These are phyloP conservation scores for Diaporthe sp. DNA, from an alignment of 2,329 filamentous ascomycete species.

Conservation along the genomic window DNA sequence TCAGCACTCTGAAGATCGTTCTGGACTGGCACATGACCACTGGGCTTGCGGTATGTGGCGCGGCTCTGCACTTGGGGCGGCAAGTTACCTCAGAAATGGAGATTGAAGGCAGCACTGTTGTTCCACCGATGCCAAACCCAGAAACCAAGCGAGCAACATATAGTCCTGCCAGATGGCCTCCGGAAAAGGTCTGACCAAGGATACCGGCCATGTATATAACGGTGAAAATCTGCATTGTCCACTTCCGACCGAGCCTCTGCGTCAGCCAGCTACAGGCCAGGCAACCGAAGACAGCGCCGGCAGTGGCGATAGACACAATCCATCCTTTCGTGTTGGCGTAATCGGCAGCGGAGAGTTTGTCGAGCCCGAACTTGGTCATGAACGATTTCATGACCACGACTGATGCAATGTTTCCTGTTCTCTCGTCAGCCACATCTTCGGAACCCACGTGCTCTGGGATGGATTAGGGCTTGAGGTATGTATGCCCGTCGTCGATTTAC, in stretches of 20 bases:
- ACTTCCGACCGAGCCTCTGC: slow-evolving; percentile 1
- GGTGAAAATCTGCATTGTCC: slow-evolving; percentile 7
- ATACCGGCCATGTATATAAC: slow-evolving; percentile 2
- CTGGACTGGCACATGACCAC: too few species aligned
- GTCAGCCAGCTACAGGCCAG: slow-evolving; percentile 6
- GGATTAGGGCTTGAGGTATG: too few species aligned
- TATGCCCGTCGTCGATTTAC: not conserved
- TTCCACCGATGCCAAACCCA: slow-evolving; percentile 3
- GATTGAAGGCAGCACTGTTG: not conserved
- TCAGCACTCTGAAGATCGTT: not conserved
- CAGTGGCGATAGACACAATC: not conserved
- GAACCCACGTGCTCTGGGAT: not conserved
- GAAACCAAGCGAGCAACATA: not conserved
- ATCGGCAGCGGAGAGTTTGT: not conserved
- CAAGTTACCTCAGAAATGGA: not conserved
- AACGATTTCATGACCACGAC: slow-evolving; percentile 8
- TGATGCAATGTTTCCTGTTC: not conserved
- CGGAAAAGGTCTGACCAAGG: not conserved
- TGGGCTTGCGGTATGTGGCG: not conserved
- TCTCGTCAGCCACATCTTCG: not conserved
- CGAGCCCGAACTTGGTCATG: not conserved
- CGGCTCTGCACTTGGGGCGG: not conserved
- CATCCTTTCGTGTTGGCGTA: slow-evolving; percentile 4
- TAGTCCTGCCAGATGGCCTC: not conserved
- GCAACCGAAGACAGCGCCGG: slow-evolving; percentile 1